Conservation (phyloP, 164 flowering plant species). For the Akebia trifoliata region DNA sequence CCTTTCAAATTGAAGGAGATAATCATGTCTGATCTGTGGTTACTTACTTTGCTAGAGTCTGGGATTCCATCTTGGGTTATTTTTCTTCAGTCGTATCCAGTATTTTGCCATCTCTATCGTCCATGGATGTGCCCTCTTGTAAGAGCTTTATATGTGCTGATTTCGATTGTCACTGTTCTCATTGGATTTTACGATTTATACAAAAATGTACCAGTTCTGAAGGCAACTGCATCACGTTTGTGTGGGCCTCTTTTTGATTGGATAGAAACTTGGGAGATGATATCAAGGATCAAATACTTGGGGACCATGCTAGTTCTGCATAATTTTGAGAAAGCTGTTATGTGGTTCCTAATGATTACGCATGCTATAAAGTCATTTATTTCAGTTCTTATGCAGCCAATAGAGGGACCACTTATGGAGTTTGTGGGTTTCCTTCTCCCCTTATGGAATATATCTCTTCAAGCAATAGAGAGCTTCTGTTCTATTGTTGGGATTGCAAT, state of each 20-base stretch:
- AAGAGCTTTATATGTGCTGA: conserved; percentile 63
- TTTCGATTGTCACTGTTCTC: conserved; percentile 74
- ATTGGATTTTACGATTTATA: conserved; percentile 92
- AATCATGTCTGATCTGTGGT: conserved; percentile 57
- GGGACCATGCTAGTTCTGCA: conserved; percentile 95
- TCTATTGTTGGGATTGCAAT: conserved; percentile 43
- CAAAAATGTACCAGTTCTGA: conserved; percentile 89
- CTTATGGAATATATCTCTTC: conserved; percentile 40
- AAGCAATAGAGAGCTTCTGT: conserved; percentile 36
- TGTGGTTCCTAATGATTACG: conserved; percentile 51
- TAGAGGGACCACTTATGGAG: conserved; percentile 54
- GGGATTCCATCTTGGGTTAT: conserved; percentile 98
- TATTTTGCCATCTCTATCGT: conserved; percentile 76
- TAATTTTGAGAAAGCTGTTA: conserved; percentile 75
- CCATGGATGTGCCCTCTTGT: conserved; percentile 97
- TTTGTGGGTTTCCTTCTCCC: conserved; percentile 45
- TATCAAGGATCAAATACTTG: conserved; percentile 78
- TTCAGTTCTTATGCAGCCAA: conserved; percentile 54
- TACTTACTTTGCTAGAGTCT: conserved; percentile 73
- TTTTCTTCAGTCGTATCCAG: conserved; percentile 89
- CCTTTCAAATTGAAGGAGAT: conserved; percentile 62
- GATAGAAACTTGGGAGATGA: conserved; percentile 96
- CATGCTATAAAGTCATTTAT: conserved; percentile 59
- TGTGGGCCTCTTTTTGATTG: conserved; percentile 90
- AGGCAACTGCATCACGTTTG: conserved; percentile 79